Conservation (phyloP, 2,329 filamentous ascomycete species). For the Aspergillus sp. region DNA sequence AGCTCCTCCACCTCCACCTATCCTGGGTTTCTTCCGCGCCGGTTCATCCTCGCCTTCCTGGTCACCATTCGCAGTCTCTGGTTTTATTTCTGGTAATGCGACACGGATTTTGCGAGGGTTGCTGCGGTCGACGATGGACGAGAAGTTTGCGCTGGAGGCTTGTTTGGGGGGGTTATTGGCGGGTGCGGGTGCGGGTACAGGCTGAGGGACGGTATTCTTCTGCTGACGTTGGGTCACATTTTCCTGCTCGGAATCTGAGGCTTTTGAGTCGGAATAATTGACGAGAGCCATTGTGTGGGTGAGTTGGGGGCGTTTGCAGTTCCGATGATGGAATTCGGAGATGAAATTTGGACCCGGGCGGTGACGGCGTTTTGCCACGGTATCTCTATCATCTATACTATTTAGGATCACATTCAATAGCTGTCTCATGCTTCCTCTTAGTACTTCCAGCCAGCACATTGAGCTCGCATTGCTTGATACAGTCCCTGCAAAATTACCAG, state of each 20-base stretch:
- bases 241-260: slow-evolving; percentile 54
- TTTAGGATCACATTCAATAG: too few relatives aligned
- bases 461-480: too few relatives aligned
- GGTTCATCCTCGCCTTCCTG: slow-evolving; percentile 47
- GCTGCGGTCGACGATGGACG: slow-evolving; percentile 73
- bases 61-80: slow-evolving; percentile 28
- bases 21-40: slow-evolving; percentile 64
- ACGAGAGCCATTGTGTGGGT: slow-evolving; percentile 62
- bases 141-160: slow-evolving; percentile 47
- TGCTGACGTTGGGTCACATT: slow-evolving; percentile 23
- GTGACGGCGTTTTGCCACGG: background rate
- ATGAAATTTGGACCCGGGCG: background rate
- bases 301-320: background rate
- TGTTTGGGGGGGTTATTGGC: background rate
- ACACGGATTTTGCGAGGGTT: slow-evolving; percentile 80
- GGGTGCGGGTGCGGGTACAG: slow-evolving; percentile 18
- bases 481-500: too few relatives aligned
- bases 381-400: background rate
- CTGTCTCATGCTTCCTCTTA: too few relatives aligned
- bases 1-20: slow-evolving; percentile 55
- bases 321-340: background rate
- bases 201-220: slow-evolving; percentile 24
- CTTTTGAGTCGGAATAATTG: slow-evolving; percentile 73
- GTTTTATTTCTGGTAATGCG: slow-evolving; percentile 57
- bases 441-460: too few relatives aligned